phyloP scores from a whole-genome alignment of 768 basidiomycete species.

The Boletellus ananiceps region DNA sequence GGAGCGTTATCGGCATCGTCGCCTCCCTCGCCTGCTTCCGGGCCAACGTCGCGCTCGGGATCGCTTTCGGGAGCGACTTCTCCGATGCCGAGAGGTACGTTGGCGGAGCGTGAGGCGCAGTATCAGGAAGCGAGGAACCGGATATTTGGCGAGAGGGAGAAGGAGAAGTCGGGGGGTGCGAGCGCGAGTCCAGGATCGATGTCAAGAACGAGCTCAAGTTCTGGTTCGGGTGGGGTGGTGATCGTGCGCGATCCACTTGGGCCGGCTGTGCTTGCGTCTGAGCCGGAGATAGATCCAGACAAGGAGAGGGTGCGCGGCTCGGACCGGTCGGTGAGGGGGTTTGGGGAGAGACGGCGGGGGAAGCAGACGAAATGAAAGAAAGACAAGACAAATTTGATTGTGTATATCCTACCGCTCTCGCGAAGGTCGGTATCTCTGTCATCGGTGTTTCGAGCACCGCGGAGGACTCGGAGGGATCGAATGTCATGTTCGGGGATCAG shows the following conservation, averaged over 20 bases:
- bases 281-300: slow-evolving; percentile 1
- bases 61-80: slow-evolving; percentile 12
- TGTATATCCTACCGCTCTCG: neutral
- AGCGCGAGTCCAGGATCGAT: neutral
- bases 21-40: slow-evolving; percentile 15
- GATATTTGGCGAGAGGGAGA: slow-evolving; percentile 50
- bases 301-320: neutral
- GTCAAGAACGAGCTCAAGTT: neutral
- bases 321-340: slow-evolving; percentile 23
- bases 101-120: slow-evolving; percentile 65
- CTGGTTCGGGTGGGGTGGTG: slow-evolving; percentile 4
- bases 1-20: neutral
- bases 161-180: slow-evolving; percentile 4
- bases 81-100: slow-evolving; percentile 25
- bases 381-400: too few relatives aligned
- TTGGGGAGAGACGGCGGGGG: slow-evolving; percentile 21
- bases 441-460: slow-evolving; percentile 2
- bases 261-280: slow-evolving; percentile 10
- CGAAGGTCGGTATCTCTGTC: neutral
- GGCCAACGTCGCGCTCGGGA: slow-evolving; percentile 10
- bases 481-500: neutral
- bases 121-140: slow-evolving; percentile 72
- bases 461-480: slow-evolving; percentile 1
- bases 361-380: slow-evolving; percentile 1
- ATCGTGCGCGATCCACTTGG: slow-evolving; percentile 34